phyloP scores from a whole-genome alignment of 768 basidiomycete genomes.

The Tulasnella sp. region DNA sequence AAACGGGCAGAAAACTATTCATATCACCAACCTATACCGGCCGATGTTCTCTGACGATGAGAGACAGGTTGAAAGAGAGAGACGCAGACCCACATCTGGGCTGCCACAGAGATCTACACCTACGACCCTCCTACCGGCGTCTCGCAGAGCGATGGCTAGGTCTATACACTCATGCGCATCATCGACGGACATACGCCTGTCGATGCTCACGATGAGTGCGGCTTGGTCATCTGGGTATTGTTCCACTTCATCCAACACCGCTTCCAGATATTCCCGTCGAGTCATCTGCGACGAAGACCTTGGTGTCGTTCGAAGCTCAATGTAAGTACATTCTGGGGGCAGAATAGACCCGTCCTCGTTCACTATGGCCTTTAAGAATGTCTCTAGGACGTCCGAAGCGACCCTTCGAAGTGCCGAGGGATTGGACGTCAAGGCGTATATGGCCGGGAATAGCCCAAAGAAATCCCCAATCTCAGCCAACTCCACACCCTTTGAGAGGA shows the following conservation, averaged over 20 bases:
- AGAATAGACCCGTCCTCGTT: constrained; percentile 21
- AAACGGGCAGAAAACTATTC: constrained; percentile 38
- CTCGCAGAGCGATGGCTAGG: constrained; percentile 44
- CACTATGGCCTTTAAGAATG: constrained; percentile 40
- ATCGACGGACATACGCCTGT: constrained; percentile 49
- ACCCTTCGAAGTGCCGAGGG: constrained; percentile 43
- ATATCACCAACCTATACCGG: constrained; percentile 43
- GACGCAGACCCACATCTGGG: constrained; percentile 34
- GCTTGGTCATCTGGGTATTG: constrained; percentile 41
- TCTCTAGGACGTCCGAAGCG: constrained; percentile 52
- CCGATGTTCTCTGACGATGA: neutral
- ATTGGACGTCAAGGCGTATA: constrained; percentile 65
- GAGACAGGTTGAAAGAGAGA: neutral
- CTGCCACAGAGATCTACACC: constrained; percentile 78
- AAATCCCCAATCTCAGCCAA: constrained; percentile 58
- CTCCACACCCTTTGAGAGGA: constrained; percentile 32
- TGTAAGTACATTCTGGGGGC: constrained; percentile 49
- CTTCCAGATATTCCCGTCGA: constrained; percentile 47
- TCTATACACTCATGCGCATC: constrained; percentile 47
- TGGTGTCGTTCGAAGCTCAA: constrained; percentile 80
- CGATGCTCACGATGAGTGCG: constrained; percentile 64
- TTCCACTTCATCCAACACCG: constrained; percentile 57
- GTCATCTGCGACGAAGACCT: constrained; percentile 48
- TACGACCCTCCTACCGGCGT: constrained; percentile 51
- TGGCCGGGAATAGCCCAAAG: constrained; percentile 64